These are phyloP conservation scores for Adansonia grandidieri DNA, from an alignment of 441 rosid genomes.

Conservation along the genomic window DNA sequence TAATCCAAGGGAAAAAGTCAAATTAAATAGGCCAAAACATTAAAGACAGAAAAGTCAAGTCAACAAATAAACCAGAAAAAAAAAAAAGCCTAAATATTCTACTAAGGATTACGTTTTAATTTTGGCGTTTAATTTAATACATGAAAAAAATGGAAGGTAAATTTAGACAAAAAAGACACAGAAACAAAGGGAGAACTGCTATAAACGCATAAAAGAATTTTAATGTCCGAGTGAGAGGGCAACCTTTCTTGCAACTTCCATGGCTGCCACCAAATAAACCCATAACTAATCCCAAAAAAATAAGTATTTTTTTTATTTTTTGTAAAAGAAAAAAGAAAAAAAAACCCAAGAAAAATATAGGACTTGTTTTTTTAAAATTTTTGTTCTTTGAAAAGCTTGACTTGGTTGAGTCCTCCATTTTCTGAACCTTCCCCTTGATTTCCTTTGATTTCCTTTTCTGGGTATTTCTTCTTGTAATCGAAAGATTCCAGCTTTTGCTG, in stretches of 20 bases:
- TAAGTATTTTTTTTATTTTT: background rate
- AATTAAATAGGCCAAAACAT: background rate
- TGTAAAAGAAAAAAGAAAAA: background rate
- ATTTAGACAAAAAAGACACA: slow-evolving; percentile 9
- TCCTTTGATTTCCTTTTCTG: background rate
- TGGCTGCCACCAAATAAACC: slow-evolving; percentile 8
- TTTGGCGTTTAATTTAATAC: background rate
- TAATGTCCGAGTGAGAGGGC: background rate
- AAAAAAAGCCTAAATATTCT: background rate
- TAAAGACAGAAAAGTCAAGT: background rate
- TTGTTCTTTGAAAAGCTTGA: slow-evolving; percentile 14
- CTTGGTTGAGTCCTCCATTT: slow-evolving; percentile 14
- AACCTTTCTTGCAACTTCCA: background rate
- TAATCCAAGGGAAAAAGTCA: background rate
- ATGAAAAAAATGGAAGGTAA: background rate
- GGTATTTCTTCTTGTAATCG: slow-evolving; percentile 2
- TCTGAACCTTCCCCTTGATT: background rate
- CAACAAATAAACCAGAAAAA: background rate
- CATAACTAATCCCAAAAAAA: background rate
- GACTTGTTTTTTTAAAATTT: too few species aligned
- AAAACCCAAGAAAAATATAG: background rate
- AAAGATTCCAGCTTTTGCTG: slow-evolving; percentile 20
- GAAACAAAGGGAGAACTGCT: slow-evolving; percentile 20
- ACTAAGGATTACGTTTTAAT: background rate
- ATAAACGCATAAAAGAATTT: slow-evolving; percentile 26